Percentiles rank a stretch among this genome's conserved stretches.
Evolutionary conservation across 2,329 filamentous ascomycete species (phyloP).

Genomic region (Scleromitrula shiraiana): DNA sequence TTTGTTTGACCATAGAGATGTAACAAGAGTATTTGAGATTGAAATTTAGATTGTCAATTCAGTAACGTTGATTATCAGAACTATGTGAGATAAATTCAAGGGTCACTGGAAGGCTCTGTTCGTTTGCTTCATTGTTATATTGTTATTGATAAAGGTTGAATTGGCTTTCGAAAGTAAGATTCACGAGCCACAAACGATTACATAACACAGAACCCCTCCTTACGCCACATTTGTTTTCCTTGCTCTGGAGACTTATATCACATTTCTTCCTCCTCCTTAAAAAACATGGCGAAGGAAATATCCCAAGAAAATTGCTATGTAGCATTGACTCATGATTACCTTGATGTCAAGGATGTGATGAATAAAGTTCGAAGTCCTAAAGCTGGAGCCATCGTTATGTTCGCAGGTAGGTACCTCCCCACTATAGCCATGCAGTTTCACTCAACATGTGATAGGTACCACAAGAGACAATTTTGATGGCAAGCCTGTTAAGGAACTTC

Average conservation of each 20-base stretch:
- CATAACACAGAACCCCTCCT: too few species aligned
- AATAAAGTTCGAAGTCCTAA: constrained; percentile 62
- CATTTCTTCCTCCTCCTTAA: not conserved
- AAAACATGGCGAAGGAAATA: constrained; percentile 33
- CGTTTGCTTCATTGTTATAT: too few species aligned
- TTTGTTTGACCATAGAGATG: constrained; percentile 1
- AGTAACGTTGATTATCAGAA: too few species aligned
- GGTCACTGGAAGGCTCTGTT: too few species aligned
- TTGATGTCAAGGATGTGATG: constrained; percentile 52
- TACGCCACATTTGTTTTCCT: not conserved
- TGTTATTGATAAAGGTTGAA: too few species aligned
- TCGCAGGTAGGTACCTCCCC: constrained; percentile 49
- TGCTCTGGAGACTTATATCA: too few species aligned
- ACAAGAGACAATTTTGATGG: constrained; percentile 68
- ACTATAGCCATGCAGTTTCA: constrained; percentile 1
- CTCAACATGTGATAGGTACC: constrained; percentile 45
- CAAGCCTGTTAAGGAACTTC: constrained; percentile 64
- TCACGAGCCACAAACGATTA: too few species aligned
- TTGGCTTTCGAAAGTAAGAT: too few species aligned
- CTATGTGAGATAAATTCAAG: too few species aligned
- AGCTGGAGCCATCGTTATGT: constrained; percentile 69
- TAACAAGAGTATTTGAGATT: too few species aligned
- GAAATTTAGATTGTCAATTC: too few species aligned
- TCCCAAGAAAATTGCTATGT: constrained; percentile 52
- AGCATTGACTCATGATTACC: constrained; percentile 54